Conservation (phyloP, 129 eudicot genomes). For the Gnaphalium uliginosum region DNA sequence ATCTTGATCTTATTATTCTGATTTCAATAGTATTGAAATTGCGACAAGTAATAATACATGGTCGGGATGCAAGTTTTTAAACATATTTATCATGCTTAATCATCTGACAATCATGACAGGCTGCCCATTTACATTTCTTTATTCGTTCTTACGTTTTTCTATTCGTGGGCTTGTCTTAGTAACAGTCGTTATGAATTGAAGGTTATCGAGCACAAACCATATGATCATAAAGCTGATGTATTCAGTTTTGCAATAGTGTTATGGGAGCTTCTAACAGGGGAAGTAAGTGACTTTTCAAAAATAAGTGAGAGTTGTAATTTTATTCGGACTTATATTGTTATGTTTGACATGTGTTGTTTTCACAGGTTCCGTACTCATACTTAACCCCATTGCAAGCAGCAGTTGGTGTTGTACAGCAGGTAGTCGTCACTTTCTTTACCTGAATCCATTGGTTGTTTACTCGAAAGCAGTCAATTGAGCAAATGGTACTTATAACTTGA, state of each 20-base stretch:
- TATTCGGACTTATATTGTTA: not conserved
- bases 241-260: conserved; percentile 76
- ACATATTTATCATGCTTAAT: not conserved
- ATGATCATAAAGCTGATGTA: conserved; percentile 82
- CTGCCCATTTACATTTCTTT: not conserved
- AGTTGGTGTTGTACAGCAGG: conserved; percentile 46
- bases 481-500: not conserved
- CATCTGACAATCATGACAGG: conserved; percentile 3
- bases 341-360: not conserved
- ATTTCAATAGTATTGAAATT: not conserved
- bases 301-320: not conserved
- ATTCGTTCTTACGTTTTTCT: conserved; percentile 13
- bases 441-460: not conserved
- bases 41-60: conserved; percentile 3
- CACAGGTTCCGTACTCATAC: conserved; percentile 54
- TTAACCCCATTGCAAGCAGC: conserved; percentile 75
- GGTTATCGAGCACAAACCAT: conserved; percentile 84
- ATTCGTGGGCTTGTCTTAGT: conserved; percentile 33
- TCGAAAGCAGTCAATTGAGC: not conserved
- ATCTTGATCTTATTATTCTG: not conserved
- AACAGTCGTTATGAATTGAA: conserved; percentile 44
- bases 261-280: conserved; percentile 85
- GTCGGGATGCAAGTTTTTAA: conserved; percentile 1
- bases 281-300: conserved; percentile 41
- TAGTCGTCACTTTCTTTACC: not conserved